Conservation (phyloP, 495 filamentous ascomycete genomes). For the Lepidopterella palustris region DNA sequence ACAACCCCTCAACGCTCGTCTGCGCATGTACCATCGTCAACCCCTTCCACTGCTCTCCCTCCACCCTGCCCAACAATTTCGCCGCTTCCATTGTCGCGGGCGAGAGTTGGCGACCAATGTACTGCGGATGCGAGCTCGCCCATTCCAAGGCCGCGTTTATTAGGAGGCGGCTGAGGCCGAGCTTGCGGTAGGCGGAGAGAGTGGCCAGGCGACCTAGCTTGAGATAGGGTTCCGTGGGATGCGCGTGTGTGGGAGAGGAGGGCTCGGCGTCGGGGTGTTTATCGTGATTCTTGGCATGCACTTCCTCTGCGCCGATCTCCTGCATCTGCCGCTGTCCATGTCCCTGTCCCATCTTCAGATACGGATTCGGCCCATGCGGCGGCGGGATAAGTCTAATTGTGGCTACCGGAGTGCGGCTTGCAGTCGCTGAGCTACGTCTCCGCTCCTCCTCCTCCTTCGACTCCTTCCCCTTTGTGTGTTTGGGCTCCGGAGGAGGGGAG, state of each 20-base stretch:
- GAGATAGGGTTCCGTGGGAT: slow-evolving; percentile 57
- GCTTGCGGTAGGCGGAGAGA: slow-evolving; percentile 52
- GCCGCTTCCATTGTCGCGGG: slow-evolving; percentile 23
- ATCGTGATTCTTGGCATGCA: neutral
- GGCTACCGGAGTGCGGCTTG: slow-evolving; percentile 51
- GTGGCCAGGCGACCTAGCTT: slow-evolving; percentile 75
- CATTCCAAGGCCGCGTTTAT: slow-evolving; percentile 57
- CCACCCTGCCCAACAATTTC: slow-evolving; percentile 9
- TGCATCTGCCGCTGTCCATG: neutral
- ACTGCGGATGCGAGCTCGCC: slow-evolving; percentile 49
- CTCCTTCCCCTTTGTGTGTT: slow-evolving; percentile 24
- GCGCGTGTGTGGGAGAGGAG: neutral
- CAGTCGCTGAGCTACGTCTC: slow-evolving; percentile 20
- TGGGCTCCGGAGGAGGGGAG: slow-evolving; percentile 12
- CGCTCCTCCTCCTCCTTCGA: slow-evolving; percentile 7
- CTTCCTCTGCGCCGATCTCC: slow-evolving; percentile 9
- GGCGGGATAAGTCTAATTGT: slow-evolving; percentile 75
- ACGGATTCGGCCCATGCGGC: slow-evolving; percentile 57
- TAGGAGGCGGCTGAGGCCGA: slow-evolving; percentile 55
- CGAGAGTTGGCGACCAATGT: slow-evolving; percentile 35
- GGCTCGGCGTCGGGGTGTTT: slow-evolving; percentile 19
- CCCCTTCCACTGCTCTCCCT: slow-evolving; percentile 52
- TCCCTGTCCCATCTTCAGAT: neutral
- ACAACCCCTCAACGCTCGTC: slow-evolving; percentile 52
- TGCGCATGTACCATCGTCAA: slow-evolving; percentile 72